Percentiles rank a stretch among this genome's conserved stretches.
Evolutionary conservation across 495 filamentous ascomycete genomes (phyloP).

Genomic region (Clavariopsis aquatica): DNA sequence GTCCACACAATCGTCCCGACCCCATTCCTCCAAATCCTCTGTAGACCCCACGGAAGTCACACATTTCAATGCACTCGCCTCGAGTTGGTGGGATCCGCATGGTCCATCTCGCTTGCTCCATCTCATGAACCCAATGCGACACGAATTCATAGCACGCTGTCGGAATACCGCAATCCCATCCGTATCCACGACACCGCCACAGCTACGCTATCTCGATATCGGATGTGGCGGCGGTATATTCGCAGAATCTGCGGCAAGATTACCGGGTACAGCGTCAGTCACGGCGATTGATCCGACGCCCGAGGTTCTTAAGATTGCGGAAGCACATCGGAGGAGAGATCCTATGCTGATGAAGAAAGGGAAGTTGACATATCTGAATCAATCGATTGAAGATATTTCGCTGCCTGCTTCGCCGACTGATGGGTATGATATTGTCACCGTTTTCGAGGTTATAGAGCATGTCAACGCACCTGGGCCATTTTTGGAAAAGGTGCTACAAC

Average conservation of each 20-base stretch:
- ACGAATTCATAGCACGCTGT: conserved; percentile 83
- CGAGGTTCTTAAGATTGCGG: conserved; percentile 77
- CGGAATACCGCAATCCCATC: conserved; percentile 50
- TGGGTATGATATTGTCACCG: conserved; percentile 68
- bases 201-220: conserved; percentile 74
- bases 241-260: conserved; percentile 84
- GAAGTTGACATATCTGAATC: conserved; percentile 69
- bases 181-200: conserved; percentile 11
- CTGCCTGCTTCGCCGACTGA: conserved; percentile 46
- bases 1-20: conserved; percentile 5
- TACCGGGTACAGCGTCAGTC: conserved; percentile 64
- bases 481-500: conserved; percentile 64
- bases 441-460: conserved; percentile 96
- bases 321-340: conserved; percentile 70
- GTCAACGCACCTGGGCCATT: conserved; percentile 72
- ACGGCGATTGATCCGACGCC: conserved; percentile 82
- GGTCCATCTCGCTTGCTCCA: conserved; percentile 90
- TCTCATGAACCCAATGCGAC: conserved; percentile 95
- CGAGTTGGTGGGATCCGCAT: conserved; percentile 96
- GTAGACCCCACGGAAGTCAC: conserved; percentile 83
- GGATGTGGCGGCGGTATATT: conserved; percentile 98
- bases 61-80: conserved; percentile 91
- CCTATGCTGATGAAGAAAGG: conserved; percentile 55
- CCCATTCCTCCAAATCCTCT: conserved; percentile 26
- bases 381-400: conserved; percentile 67